Percentiles rank a stretch among this genome's conserved stretches.
Conservation (phyloP, 768 basidiomycete genomes). For the Panus rudis region DNA sequence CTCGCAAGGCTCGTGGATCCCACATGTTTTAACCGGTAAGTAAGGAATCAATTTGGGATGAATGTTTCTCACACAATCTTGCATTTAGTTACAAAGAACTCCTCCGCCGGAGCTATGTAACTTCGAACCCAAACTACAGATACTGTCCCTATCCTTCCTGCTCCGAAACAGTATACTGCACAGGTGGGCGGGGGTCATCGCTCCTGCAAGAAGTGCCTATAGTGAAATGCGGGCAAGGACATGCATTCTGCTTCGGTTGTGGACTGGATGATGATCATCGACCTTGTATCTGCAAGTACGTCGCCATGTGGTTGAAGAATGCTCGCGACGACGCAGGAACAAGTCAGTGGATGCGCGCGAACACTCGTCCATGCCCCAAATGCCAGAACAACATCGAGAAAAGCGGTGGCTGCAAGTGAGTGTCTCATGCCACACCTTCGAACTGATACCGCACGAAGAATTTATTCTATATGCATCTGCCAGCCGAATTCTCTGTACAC, state of each 20-base stretch:
- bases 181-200: conserved; percentile 57
- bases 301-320: conserved; percentile 90
- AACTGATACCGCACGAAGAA: neutral
- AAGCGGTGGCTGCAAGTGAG: conserved; percentile 99
- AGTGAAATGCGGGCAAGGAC: conserved; percentile 72
- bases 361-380: conserved; percentile 93
- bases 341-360: conserved; percentile 98
- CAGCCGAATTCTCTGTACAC: conserved; percentile 99
- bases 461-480: neutral
- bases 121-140: conserved; percentile 69
- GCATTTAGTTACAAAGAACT: conserved; percentile 53
- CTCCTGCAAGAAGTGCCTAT: conserved; percentile 81
- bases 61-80: neutral
- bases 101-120: conserved; percentile 85
- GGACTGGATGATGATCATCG: conserved; percentile 82
- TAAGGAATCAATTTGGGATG: neutral
- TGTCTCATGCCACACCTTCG: conserved; percentile 17
- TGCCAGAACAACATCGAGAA: conserved; percentile 99
- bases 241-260: conserved; percentile 95
- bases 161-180: conserved; percentile 85
- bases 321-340: conserved; percentile 97
- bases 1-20: conserved; percentile 48
- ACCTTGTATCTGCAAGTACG: conserved; percentile 84
- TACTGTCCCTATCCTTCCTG: conserved; percentile 96
- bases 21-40: conserved; percentile 11